A percentile compares a stretch with the other conserved stretches of the same genome.
Evolutionary conservation across 805 yeast genomes (phyloP).

Genomic region (Pichia gijzeniarum): DNA sequence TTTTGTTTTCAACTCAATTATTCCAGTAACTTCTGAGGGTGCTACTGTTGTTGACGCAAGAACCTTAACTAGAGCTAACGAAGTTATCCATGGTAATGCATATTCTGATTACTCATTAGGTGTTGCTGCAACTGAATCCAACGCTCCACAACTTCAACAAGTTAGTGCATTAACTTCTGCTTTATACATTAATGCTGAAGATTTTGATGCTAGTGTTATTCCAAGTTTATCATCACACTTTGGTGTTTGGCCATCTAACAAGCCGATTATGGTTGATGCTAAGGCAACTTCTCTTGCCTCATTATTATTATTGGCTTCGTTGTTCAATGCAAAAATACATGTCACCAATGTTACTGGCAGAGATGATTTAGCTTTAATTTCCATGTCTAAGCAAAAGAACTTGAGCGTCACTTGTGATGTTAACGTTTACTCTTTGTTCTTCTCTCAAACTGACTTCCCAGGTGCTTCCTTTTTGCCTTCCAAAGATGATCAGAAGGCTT

Average conservation of each 20-base stretch:
- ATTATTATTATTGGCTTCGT: slow-evolving; percentile 78
- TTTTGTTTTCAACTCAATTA: slow-evolving; percentile 75
- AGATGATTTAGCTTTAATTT: slow-evolving; percentile 77
- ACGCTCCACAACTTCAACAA: slow-evolving; percentile 54
- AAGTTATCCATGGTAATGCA: slow-evolving; percentile 48
- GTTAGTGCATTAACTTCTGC: slow-evolving; percentile 67
- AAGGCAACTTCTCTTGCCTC: slow-evolving; percentile 90
- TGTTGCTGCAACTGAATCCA: slow-evolving; percentile 73
- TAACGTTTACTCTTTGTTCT: slow-evolving; percentile 69
- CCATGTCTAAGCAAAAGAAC: slow-evolving; percentile 78
- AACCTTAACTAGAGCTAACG: slow-evolving; percentile 59
- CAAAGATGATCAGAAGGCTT: slow-evolving; percentile 67
- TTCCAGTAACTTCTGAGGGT: slow-evolving; percentile 66
- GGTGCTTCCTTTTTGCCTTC: slow-evolving; percentile 73
- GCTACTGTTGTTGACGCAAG: slow-evolving; percentile 57
- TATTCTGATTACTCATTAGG: slow-evolving; percentile 79
- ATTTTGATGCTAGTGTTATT: slow-evolving; percentile 60
- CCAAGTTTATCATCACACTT: slow-evolving; percentile 76
- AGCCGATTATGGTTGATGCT: slow-evolving; percentile 90
- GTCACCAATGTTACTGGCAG: slow-evolving; percentile 77
- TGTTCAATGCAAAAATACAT: slow-evolving; percentile 80
- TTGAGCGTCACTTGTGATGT: slow-evolving; percentile 87
- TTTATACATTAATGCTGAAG: slow-evolving; percentile 74
- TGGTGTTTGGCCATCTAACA: slow-evolving; percentile 73
- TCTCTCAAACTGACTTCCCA: slow-evolving; percentile 65